Percentiles rank a stretch among this genome's conserved stretches.
Evolutionary conservation across 73 alveolate species (phyloP).

Genomic region (Urostyla sp.): DNA sequence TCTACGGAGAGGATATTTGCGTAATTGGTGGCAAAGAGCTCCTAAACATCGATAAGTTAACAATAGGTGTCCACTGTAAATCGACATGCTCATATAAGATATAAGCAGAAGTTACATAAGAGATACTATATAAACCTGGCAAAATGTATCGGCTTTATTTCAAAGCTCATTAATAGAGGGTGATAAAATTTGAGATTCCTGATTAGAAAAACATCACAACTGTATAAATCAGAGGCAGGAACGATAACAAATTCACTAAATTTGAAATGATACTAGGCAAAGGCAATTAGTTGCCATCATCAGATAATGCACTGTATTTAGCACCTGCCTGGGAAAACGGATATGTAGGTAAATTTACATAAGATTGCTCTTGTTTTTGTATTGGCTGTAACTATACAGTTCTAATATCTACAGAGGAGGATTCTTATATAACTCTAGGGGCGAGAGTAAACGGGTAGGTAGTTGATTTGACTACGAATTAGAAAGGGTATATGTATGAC

Average conservation of each 20-base stretch:
- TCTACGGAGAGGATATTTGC: constrained; percentile 70
- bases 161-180: constrained; percentile 45
- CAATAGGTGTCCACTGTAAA: constrained; percentile 59
- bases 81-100: constrained; percentile 40
- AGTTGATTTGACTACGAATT: constrained; percentile 12
- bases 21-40: constrained; percentile 46
- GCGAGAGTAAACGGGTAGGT: constrained; percentile 24
- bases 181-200: constrained; percentile 51
- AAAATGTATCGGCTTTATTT: constrained; percentile 13
- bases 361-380: constrained; percentile 70
- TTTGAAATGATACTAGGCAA: constrained; percentile 38
- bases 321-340: constrained; percentile 71
- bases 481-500: constrained; percentile 32
- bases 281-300: constrained; percentile 23
- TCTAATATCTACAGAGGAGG: constrained; percentile 47
- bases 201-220: constrained; percentile 32
- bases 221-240: constrained; percentile 9
- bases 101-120: constrained; percentile 43
- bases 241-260: constrained; percentile 39
- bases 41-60: background rate
- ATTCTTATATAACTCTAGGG: constrained; percentile 45
- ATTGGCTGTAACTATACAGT: constrained; percentile 65
- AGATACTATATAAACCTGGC: constrained; percentile 22
- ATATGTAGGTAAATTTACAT: constrained; percentile 53
- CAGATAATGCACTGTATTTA: constrained; percentile 37